Percentiles rank a stretch among this genome's conserved stretches.
phyloP scores from a whole-genome alignment of 495 filamentous ascomycete genomes.

The Hyaloscypha finlandica region DNA sequence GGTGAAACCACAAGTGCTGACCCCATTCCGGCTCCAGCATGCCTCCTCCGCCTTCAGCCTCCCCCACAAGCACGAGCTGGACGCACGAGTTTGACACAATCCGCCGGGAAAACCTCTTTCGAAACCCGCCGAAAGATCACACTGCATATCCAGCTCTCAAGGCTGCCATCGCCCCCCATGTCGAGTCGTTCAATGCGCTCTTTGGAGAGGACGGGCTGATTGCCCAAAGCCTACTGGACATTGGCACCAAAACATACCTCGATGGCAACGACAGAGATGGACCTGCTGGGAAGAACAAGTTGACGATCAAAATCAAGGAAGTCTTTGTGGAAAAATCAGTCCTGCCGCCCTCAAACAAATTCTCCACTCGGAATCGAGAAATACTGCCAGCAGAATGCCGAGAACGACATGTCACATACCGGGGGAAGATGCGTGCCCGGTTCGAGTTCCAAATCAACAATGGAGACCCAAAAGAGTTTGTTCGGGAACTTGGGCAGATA shows the following conservation, averaged over 20 bases:
- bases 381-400: slow-evolving; percentile 92
- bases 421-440: slow-evolving; percentile 78
- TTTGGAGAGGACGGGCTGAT: slow-evolving; percentile 73
- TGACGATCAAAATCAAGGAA: slow-evolving; percentile 73
- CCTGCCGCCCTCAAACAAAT: slow-evolving; percentile 78
- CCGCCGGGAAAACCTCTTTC: slow-evolving; percentile 82
- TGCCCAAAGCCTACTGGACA: slow-evolving; percentile 77
- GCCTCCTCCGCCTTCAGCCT: slow-evolving; percentile 42
- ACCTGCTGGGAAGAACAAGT: slow-evolving; percentile 62
- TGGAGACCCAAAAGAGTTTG: slow-evolving; percentile 75
- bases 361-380: slow-evolving; percentile 70
- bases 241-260: slow-evolving; percentile 83
- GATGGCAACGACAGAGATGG: slow-evolving; percentile 67
- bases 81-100: slow-evolving; percentile 78
- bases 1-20: slow-evolving; percentile 28
- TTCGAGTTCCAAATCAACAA: slow-evolving; percentile 84
- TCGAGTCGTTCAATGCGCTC: slow-evolving; percentile 95
- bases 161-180: slow-evolving; percentile 80
- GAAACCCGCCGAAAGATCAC: slow-evolving; percentile 80
- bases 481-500: slow-evolving; percentile 82
- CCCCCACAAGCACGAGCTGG: slow-evolving; percentile 64
- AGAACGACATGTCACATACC: slow-evolving; percentile 90
- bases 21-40: slow-evolving; percentile 48
- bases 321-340: slow-evolving; percentile 75
- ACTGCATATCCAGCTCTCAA: slow-evolving; percentile 87